Conservation (phyloP, 805 yeast species). For the Candida verbasci region DNA sequence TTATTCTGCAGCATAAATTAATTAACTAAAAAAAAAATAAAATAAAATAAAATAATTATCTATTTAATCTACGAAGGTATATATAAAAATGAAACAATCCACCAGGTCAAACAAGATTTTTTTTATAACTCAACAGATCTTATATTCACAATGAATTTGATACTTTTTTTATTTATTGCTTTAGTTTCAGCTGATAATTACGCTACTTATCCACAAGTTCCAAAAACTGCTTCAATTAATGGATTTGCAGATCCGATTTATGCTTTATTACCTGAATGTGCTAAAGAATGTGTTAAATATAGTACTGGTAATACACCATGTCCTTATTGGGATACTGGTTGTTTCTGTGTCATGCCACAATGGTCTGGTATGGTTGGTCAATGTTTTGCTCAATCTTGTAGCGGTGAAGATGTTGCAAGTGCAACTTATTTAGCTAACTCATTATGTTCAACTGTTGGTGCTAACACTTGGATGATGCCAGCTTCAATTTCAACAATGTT, state of each 20-base stretch:
- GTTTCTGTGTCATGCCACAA: conserved; percentile 38
- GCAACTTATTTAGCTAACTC: conserved; percentile 27
- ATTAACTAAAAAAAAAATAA: conserved; percentile 1
- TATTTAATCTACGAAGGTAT: not conserved
- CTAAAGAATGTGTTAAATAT: conserved; percentile 27
- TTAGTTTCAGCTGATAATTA: conserved; percentile 5
- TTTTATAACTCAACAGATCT: no score
- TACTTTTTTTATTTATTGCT: conserved; percentile 2
- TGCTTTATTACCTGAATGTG: conserved; percentile 40
- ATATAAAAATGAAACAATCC: not conserved
- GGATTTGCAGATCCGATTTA: conserved; percentile 23
- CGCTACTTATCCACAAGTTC: conserved; percentile 31
- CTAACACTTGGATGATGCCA: conserved; percentile 28
- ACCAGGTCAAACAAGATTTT: conserved; percentile 15
- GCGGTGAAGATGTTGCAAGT: conserved; percentile 23
- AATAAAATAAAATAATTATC: conserved; percentile 1
- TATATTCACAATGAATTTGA: conserved; percentile 15
- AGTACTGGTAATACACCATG: conserved; percentile 42
- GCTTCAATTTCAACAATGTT: conserved; percentile 12
- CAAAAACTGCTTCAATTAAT: conserved; percentile 43
- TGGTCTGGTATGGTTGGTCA: conserved; percentile 30
- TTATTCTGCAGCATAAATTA: not conserved
- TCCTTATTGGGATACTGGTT: conserved; percentile 42
- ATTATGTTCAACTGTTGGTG: conserved; percentile 20
- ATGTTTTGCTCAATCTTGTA: conserved; percentile 35